phyloP scores from a whole-genome alignment of 345 rosid species.

The Lepidium aucheri region DNA sequence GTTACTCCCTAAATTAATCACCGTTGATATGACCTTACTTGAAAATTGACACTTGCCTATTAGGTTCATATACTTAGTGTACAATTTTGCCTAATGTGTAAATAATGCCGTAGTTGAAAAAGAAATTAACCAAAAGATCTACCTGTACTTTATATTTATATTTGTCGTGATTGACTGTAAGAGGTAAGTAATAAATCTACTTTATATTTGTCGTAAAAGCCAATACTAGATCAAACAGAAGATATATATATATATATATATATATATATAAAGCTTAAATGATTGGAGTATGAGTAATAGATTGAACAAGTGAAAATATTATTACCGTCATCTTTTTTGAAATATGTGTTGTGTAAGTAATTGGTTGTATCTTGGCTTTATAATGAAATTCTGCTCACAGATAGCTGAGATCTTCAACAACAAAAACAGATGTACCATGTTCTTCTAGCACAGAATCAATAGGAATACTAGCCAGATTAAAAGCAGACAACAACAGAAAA shows the following conservation, averaged over 20 bases:
- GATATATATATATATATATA: too few relatives aligned
- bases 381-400: constrained; percentile 68
- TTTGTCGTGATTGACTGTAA: too few relatives aligned
- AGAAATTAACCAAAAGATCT: not conserved
- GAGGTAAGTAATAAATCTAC: not conserved
- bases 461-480: not conserved
- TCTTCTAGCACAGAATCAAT: not conserved
- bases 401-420: constrained; percentile 70
- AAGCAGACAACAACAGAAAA: too few relatives aligned
- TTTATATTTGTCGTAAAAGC: not conserved
- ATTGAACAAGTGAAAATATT: not conserved
- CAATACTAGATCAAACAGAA: not conserved
- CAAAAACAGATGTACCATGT: constrained; percentile 19
- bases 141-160: too few relatives aligned
- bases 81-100: not conserved
- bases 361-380: constrained; percentile 59
- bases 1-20: not conserved
- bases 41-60: not conserved
- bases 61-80: not conserved
- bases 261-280: not conserved
- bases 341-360: constrained; percentile 37
- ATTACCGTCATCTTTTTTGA: constrained; percentile 59
- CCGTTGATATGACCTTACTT: not conserved
- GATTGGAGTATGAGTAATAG: not conserved
- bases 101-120: not conserved